These are phyloP conservation scores for Cladosporium velox DNA, from an alignment of 2,329 filamentous ascomycete genomes.

Conservation along the genomic window DNA sequence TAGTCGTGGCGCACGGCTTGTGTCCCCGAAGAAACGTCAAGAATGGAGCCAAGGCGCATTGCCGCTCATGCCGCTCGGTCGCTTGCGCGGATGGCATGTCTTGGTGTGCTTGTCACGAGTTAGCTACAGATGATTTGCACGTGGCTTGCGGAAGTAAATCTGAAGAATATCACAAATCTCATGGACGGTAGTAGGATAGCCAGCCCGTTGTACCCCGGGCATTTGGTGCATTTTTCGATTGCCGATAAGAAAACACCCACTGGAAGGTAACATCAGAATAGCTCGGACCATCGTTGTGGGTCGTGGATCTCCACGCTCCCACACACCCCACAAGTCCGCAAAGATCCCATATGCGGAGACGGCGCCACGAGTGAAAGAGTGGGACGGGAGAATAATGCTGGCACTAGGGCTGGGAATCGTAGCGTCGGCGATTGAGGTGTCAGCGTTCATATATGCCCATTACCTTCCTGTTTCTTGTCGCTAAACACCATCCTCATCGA, in stretches of 20 bases:
- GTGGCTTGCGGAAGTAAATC: background rate
- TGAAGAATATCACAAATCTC: background rate
- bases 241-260: background rate
- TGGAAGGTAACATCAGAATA: background rate
- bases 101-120: constrained; percentile 5
- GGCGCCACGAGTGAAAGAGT: constrained; percentile 1
- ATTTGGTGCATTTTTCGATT: background rate
- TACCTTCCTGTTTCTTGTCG: background rate
- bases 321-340: constrained; percentile 10
- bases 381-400: constrained; percentile 9
- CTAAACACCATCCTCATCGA: background rate
- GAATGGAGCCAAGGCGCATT: constrained; percentile 9
- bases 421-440: constrained; percentile 8
- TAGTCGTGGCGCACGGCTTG: background rate
- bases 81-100: constrained; percentile 15
- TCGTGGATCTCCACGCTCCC: constrained; percentile 11
- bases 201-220: background rate
- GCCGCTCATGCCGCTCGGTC: constrained; percentile 2
- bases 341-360: constrained; percentile 11
- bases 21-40: constrained; percentile 10
- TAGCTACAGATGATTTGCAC: background rate
- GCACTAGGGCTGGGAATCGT: background rate
- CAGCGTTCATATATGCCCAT: constrained; percentile 3
- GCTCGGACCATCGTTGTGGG: constrained; percentile 1
- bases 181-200: background rate